Base-by-base conservation (phyloP, 108 stramenopile species). In the Parmales sp. region DNA sequence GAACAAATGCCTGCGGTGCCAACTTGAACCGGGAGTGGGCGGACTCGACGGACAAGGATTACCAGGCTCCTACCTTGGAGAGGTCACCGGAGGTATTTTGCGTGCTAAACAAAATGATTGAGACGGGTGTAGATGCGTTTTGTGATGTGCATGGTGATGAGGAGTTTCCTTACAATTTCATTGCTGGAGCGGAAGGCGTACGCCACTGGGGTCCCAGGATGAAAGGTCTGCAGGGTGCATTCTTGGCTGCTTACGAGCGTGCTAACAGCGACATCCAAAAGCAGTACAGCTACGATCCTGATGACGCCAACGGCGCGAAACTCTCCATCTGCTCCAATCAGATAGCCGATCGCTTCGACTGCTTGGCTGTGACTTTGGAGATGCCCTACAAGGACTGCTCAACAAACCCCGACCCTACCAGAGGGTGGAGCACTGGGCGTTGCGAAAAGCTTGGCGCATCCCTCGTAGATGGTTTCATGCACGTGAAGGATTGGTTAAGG, bases 21-120 rank as follows among this genome's bases (percentile, higher is more conserved):
- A 92, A 92, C 73, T 63, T 92, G 49, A 92, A 92, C 76, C 77
- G 91, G 37, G 91, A 92, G 73, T 92, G 91, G 91, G 77, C 81
- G 38, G 77, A 80, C 41, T 39, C 64, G 37, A 44, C 43, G 43
- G 22, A 64, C 38, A 71, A 45, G 20, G 43, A 38, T 19, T 90
- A 93, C 64, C 74, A 81, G 60, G 92, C 92, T 5, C 92, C 92
- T 9, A 84, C 87, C 0, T 34, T 83, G 66, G 78, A 81, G 50
- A 74, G 88, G 31, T 87, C 86, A 16, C 92, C 92, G 3, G 92
- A 93, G 76, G 92, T 93, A 0, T 76, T 80, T 51, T 71, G 75
- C 36, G 89, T 91, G 1, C 71, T 93, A 64, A 72, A 75, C 23
- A 38, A 86, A 65, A 89, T 93, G 87, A 88, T 90, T 69, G 72